Base-by-base conservation (phyloP, 805 yeast species). In the Sugiyamaella smithiae region DNA sequence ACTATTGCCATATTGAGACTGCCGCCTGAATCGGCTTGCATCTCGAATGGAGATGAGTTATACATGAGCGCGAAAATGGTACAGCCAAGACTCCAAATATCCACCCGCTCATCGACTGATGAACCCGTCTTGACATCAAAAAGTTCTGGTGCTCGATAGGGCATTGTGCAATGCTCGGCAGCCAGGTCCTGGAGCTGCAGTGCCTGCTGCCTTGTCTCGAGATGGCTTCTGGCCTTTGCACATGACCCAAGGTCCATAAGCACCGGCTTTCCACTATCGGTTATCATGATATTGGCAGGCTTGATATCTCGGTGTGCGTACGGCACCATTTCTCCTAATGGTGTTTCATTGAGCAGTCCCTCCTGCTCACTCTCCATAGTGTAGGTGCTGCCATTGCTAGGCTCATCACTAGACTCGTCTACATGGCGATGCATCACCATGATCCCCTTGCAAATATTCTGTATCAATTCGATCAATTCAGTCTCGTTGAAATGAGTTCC, bases 41-140 rank as follows among this genome's bases (percentile, higher is more conserved):
- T 75, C 62, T 89, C 96, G 64, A 90, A 90, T 1, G 98, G 98
- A 3, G 96, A 85, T 25, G 74, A 74, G 0, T 85, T 84, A 67
- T 85, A 90, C 65, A 91, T 73, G 55, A 87, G 67, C 1, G 89
- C 80, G 65, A 86, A 90, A 14, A 88, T 63, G 1, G 88, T 72
- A 61, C 97, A 88, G 0, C 98, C 98, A 24, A 90, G 66, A 2
- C 95, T 84, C 98, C 98, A 90, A 22, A 91, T 79, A 65, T 90
- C 98, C 3, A 85, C 82, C 51, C 78, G 77, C 59, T 87, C 95
- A 53, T 82, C 81, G 40, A 90, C 72, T 4, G 66, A 66, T n/a
- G 78, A 65, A 36, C 84, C 83, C 1, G 87, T 76, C 38, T 78
- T 79, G 32, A 88, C 84, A 60, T 88, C 91, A 50, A 90, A 68